phyloP scores from a whole-genome alignment of 1,139 yeast genomes.

The Candida glucosophila region DNA sequence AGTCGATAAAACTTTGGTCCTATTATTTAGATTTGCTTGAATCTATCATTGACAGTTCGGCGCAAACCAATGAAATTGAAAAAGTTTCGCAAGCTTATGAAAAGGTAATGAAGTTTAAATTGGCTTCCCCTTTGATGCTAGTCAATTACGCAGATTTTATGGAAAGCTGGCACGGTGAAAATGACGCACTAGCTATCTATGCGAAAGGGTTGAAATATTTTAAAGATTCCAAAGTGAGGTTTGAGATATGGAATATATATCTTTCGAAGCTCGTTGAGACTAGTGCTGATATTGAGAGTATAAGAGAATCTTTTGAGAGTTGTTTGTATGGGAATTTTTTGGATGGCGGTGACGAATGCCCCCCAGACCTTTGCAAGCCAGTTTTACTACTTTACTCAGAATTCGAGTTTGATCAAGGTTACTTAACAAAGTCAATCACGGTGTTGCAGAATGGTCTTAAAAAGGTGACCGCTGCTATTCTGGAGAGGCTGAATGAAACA shows the following conservation, averaged over 20 bases:
- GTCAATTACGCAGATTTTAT: conserved; percentile 60
- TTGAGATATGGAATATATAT: conserved; percentile 69
- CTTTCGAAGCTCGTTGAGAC: conserved; percentile 40
- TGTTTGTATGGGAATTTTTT: conserved; percentile 20
- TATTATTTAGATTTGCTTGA: conserved; percentile 70
- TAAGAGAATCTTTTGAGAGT: conserved; percentile 70
- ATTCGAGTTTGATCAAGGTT: conserved; percentile 39
- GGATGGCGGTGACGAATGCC: conserved; percentile 21
- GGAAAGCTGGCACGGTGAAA: conserved; percentile 39
- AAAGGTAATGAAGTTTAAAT: conserved; percentile 47
- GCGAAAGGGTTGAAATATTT: conserved; percentile 62
- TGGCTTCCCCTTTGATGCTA: conserved; percentile 63
- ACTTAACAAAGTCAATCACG: conserved; percentile 18
- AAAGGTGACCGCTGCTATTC: conserved; percentile 3
- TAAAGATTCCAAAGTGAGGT: conserved; percentile 46
- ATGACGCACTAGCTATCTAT: conserved; percentile 52
- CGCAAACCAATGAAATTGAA: conserved; percentile 13
- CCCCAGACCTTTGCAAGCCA: conserved; percentile 34
- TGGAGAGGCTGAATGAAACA: conserved; percentile 1
- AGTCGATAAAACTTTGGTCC: conserved; percentile 61
- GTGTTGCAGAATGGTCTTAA: conserved; percentile 14
- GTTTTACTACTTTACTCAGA: conserved; percentile 51
- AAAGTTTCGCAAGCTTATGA: conserved; percentile 42
- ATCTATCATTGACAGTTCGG: conserved; percentile 35
- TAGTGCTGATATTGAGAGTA: conserved; percentile 37